These are phyloP conservation scores for Aspergillus olivimuriae DNA, from an alignment of 495 filamentous ascomycete species.

Conservation along the genomic window DNA sequence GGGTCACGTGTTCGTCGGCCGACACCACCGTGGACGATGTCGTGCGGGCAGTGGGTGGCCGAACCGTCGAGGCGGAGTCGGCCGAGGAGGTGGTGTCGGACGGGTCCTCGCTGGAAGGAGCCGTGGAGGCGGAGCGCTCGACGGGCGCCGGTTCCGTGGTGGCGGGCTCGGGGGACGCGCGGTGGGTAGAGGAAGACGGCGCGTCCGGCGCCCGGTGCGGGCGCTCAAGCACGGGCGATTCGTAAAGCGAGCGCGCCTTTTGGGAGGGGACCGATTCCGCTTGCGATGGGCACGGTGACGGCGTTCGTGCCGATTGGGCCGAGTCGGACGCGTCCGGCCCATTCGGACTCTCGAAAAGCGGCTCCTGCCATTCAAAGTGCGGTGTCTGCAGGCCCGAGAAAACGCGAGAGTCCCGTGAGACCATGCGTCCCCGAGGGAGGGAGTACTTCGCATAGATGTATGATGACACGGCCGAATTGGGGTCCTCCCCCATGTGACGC, in stretches of 20 bases:
- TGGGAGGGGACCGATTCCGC: conserved; percentile 20
- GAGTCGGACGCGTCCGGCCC: conserved; percentile 30
- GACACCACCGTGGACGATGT: conserved; percentile 49
- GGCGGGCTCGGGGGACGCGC: conserved; percentile 9
- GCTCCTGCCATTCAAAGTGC: conserved; percentile 56
- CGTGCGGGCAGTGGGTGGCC: conserved; percentile 45
- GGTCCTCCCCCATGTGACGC: conserved; percentile 21
- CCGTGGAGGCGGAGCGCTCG: conserved; percentile 15
- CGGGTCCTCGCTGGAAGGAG: conserved; percentile 27
- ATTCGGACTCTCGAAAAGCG: conserved; percentile 41
- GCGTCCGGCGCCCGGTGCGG: conserved; percentile 13
- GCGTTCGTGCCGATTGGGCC: conserved; percentile 30
- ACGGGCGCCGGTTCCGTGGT: conserved; percentile 9
- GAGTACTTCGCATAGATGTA: conserved; percentile 81
- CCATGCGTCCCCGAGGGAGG: conserved; percentile 70
- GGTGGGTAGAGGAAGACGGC: conserved; percentile 6
- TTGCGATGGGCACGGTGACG: conserved; percentile 26
- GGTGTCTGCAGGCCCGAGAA: conserved; percentile 56
- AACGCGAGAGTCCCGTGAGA: conserved; percentile 64
- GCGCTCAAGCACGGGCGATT: conserved; percentile 18
- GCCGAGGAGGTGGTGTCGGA: conserved; percentile 52
- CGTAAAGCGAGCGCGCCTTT: conserved; percentile 32
- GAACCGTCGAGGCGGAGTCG: conserved; percentile 61
- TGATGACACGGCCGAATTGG: conserved; percentile 52
- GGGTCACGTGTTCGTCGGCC: conserved; percentile 79